Base-by-base conservation (phyloP, 1,284 basidiomycete genomes). In the Pisolithus thermaeus region DNA sequence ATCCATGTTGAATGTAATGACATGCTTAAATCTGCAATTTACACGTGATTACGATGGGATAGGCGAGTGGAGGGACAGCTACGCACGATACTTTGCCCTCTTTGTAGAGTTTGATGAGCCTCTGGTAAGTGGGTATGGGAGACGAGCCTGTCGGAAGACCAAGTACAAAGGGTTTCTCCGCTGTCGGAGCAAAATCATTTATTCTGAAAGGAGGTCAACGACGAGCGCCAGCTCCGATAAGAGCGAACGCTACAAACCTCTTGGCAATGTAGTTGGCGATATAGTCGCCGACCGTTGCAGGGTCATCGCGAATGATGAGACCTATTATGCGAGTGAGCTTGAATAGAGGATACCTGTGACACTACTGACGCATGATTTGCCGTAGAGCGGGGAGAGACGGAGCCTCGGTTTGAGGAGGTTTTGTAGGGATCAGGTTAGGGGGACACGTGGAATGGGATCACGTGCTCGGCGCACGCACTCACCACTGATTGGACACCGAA, bases 1-100 rank as follows among this genome's bases (percentile, higher is more conserved):
- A 71, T 95, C 92, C 90, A 93, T 91, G 72, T 92, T 92, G 74
- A 93, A 92, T 1, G 90, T 91, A 48, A 92, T 77, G 58, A 92
- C 90, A 71, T 92, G 72, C 68, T 86, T 84, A 73, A 90, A 90
- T 35, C 87, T 90, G 56, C 23, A 50, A 22, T 4, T 14, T 27
- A 35, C 48, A 37, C 25, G 27, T 51, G 12, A 28, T 11, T 45
- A 55, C 30, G 45, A 9, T 18, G 23, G 52, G 16, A 1, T 8
- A 2, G n/a, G 4, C 16, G 40, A 54, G 48, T 53, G 12, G 42
- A 40, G 52, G 40, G 7, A 45, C 32, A n/a, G 55, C 4, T 51
- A 76, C 84, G 60, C 66, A 92, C 80, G 86, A 87, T 56, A 94
- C 78, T 57, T 83, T 81, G 37, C 83, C 88, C 9, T 78, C 80